Percentiles rank a stretch among this genome's conserved stretches.
Conservation (phyloP, 2,329 filamentous ascomycete species). For the Sporothrix pseudoabietina region DNA sequence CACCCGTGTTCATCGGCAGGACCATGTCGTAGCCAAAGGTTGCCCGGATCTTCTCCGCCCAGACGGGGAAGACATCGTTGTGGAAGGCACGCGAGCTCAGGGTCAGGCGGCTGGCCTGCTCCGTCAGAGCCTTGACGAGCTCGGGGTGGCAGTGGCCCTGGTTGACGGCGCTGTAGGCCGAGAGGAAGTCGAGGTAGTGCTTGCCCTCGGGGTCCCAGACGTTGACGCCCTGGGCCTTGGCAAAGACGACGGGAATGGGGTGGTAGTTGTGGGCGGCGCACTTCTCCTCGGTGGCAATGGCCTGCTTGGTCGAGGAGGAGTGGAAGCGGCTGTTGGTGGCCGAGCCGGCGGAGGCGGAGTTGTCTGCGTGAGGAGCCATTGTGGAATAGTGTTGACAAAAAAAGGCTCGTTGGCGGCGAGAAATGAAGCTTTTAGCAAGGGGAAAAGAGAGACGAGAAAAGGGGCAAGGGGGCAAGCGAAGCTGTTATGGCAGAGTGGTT, state of each 20-base stretch:
- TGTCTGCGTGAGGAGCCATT: slow-evolving; percentile 62
- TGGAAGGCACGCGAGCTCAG: slow-evolving; percentile 94
- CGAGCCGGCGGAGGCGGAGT: slow-evolving; percentile 47
- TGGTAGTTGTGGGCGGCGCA: slow-evolving; percentile 99
- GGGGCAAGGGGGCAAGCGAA: not conserved
- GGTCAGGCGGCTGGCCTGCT: slow-evolving; percentile 87
- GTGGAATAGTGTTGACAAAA: slow-evolving; percentile 30
- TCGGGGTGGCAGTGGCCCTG: slow-evolving; percentile 98
- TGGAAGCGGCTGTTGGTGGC: slow-evolving; percentile 59
- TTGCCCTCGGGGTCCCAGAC: slow-evolving; percentile 98
- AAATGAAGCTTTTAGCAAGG: not conserved
- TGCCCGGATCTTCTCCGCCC: slow-evolving; percentile 86
- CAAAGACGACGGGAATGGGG: slow-evolving; percentile 90
- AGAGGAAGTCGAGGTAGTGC: slow-evolving; percentile 96
- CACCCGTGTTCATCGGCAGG: slow-evolving; percentile 96
- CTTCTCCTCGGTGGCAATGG: slow-evolving; percentile 78
- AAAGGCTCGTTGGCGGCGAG: not conserved
- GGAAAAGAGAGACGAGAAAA: not conserved
- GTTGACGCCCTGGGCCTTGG: slow-evolving; percentile 77
- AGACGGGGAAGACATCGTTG: slow-evolving; percentile 96
- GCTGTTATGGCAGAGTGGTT: not conserved
- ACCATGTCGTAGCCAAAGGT: slow-evolving; percentile 98
- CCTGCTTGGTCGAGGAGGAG: slow-evolving; percentile 73
- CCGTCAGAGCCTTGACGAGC: slow-evolving; percentile 83
- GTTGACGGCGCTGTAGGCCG: slow-evolving; percentile 96